Evolutionary conservation across 495 filamentous ascomycete genomes (phyloP).

Genomic region (Xylaria acuta): DNA sequence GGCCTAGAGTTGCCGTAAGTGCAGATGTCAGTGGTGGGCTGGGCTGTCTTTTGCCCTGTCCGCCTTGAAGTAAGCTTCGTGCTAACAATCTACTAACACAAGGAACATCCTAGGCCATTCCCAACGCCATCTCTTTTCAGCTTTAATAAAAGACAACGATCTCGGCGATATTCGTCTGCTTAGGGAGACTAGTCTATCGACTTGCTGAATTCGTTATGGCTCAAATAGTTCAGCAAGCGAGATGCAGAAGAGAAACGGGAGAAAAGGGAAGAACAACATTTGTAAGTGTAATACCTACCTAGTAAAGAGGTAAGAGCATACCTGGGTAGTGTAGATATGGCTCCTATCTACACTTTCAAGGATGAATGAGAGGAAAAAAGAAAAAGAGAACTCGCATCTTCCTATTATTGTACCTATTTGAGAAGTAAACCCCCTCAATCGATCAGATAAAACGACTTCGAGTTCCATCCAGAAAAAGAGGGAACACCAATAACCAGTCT

Average conservation of each 20-base stretch:
- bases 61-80: background rate
- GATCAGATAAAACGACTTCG: background rate
- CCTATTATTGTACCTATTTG: background rate
- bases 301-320: background rate
- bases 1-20: background rate
- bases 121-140: background rate
- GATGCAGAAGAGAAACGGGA: background rate
- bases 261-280: background rate
- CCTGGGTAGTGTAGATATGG: no score
- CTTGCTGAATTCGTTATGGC: background rate
- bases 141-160: background rate
- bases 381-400: no score
- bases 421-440: background rate
- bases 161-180: background rate
- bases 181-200: background rate
- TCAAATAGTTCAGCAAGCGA: background rate
- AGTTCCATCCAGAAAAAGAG: no score
- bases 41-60: background rate
- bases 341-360: background rate
- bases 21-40: background rate
- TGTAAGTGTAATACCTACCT: background rate
- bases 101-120: background rate
- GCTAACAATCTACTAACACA: background rate
- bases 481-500: no score
- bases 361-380: no score